Evolutionary conservation across 164 flowering plant genomes (phyloP).

Genomic region (Magnolia officinalis): DNA sequence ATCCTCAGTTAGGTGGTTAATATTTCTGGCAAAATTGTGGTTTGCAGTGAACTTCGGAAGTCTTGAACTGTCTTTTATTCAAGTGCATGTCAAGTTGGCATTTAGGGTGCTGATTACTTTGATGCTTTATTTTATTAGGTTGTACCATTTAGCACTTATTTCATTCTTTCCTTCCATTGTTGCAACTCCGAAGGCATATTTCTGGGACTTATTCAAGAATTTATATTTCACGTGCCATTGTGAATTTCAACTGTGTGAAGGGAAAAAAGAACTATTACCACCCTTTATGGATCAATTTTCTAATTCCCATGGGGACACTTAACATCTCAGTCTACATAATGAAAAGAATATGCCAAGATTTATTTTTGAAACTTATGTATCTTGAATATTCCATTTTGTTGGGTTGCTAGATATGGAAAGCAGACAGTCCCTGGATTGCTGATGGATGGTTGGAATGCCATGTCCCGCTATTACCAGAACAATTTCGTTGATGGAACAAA

Average conservation of each 20-base stretch:
- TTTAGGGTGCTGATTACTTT: neutral
- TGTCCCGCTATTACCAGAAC: slow-evolving; percentile 85
- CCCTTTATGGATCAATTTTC: neutral
- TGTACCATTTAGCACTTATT: neutral
- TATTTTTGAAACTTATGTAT: neutral
- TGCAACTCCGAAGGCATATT: neutral
- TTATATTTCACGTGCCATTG: neutral
- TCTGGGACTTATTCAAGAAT: neutral
- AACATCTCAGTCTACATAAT: neutral
- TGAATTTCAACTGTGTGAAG: neutral
- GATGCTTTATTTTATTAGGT: neutral
- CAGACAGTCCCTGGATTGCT: slow-evolving; percentile 73
- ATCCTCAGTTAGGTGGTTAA: too few relatives aligned
- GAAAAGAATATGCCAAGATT: neutral
- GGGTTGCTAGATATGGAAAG: slow-evolving; percentile 61
- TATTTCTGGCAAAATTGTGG: too few relatives aligned
- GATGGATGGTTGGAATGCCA: slow-evolving; percentile 78
- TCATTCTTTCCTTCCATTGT: neutral
- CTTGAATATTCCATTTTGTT: slow-evolving; percentile 2
- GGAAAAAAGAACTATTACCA: too few relatives aligned
- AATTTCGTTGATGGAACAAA: slow-evolving; percentile 89
- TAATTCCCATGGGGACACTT: neutral
- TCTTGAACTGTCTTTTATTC: too few relatives aligned
- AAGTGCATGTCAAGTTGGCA: too few relatives aligned
- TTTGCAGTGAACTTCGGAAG: too few relatives aligned